Evolutionary conservation across 2,329 filamentous ascomycete species (phyloP).

Genomic region (Epichloe sylvatica): DNA sequence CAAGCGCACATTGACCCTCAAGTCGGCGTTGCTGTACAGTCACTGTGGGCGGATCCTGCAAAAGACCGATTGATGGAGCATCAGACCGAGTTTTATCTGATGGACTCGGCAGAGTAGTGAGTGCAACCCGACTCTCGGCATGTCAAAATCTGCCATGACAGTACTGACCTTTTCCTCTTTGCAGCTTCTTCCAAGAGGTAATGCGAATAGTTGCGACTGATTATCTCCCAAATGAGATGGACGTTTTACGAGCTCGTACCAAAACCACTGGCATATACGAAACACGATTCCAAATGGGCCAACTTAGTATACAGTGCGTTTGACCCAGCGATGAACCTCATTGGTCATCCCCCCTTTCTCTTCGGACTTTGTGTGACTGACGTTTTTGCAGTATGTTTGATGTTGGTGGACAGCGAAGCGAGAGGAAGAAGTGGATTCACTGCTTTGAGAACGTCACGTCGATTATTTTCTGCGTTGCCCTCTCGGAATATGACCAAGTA

Average conservation of each 20-base stretch:
- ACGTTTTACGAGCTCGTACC: slow-evolving; percentile 86
- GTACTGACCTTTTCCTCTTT: neutral
- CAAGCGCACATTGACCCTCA: slow-evolving; percentile 69
- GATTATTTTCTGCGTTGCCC: slow-evolving; percentile 95
- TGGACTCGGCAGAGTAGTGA: slow-evolving; percentile 98
- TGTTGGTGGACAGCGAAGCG: slow-evolving; percentile 90
- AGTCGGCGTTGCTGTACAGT: slow-evolving; percentile 70
- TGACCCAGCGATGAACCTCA: neutral
- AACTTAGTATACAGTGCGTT: slow-evolving; percentile 92
- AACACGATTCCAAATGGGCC: slow-evolving; percentile 96
- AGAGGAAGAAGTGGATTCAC: slow-evolving; percentile 99
- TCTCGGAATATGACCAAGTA: slow-evolving; percentile 98
- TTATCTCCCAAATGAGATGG: slow-evolving; percentile 86
- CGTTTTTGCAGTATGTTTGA: slow-evolving; percentile 75
- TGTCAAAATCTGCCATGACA: neutral
- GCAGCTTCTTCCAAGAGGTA: slow-evolving; percentile 90
- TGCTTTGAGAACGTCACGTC: slow-evolving; percentile 99
- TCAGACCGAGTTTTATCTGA: slow-evolving; percentile 95
- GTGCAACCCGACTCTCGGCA: slow-evolving; percentile 18
- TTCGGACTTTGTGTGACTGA: slow-evolving; percentile 9
- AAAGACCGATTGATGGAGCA: slow-evolving; percentile 72
- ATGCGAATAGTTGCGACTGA: slow-evolving; percentile 68
- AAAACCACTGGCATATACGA: slow-evolving; percentile 99
- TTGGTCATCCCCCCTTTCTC: neutral
- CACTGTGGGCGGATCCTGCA: slow-evolving; percentile 81